Conservation (phyloP, 192 early-diverging fungal genomes). For the Mortierella alpina region DNA sequence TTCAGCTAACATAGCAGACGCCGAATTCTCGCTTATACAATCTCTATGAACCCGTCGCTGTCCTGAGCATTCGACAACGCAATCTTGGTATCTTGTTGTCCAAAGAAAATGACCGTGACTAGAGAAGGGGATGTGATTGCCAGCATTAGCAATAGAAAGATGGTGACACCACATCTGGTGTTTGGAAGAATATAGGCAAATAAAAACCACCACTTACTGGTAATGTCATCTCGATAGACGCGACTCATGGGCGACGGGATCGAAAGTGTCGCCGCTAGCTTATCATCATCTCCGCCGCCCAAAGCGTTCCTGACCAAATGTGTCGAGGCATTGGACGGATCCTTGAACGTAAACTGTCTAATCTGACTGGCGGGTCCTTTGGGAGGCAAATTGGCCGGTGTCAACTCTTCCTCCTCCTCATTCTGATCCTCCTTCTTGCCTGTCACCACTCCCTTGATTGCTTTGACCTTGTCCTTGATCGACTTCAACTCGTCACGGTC, state of each 20-base stretch:
- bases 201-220: conserved; percentile 42
- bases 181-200: background rate
- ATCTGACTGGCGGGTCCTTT: conserved; percentile 44
- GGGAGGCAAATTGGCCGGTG: conserved; percentile 33
- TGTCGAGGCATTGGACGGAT: conserved; percentile 71
- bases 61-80: conserved; percentile 6
- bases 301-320: conserved; percentile 77
- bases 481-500: conserved; percentile 22
- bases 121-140: background rate
- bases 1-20: background rate
- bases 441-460: conserved; percentile 18
- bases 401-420: conserved; percentile 35
- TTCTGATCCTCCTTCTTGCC: conserved; percentile 39
- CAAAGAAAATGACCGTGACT: conserved; percentile 53
- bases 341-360: conserved; percentile 52
- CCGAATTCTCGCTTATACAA: background rate
- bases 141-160: background rate
- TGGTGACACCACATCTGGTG: background rate
- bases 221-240: conserved; percentile 87
- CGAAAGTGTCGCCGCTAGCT: conserved; percentile 71
- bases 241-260: conserved; percentile 77
- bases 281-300: conserved; percentile 68
- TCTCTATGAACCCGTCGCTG: conserved; percentile 45
- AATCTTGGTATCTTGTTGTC: conserved; percentile 20
- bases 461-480: conserved; percentile 13